Evolutionary conservation across 1,284 basidiomycete genomes (phyloP).

Genomic region (Moniliophthora roreri): DNA sequence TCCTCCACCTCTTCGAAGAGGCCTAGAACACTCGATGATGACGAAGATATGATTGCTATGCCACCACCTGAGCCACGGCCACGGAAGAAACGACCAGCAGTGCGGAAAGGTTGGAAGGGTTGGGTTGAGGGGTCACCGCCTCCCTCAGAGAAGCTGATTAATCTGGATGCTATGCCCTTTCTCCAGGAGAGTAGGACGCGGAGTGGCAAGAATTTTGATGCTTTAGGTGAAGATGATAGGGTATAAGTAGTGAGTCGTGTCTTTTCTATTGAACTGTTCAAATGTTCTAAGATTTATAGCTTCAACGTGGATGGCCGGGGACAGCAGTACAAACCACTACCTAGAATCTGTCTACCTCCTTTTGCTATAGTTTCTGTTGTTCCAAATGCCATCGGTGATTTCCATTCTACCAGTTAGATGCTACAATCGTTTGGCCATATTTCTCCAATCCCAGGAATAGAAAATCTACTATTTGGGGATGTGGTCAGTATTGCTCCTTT

Average conservation of each 20-base stretch:
- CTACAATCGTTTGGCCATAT: too few relatives aligned
- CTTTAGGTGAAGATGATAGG: slow-evolving; percentile 59
- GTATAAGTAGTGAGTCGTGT: slow-evolving; percentile 33
- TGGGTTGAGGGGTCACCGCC: slow-evolving; percentile 82
- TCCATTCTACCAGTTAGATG: too few relatives aligned
- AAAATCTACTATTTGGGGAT: too few relatives aligned
- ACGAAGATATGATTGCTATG: slow-evolving; percentile 23
- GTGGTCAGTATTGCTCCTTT: too few relatives aligned
- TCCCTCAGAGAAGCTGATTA: slow-evolving; percentile 78
- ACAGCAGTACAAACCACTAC: too few relatives aligned
- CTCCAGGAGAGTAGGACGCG: slow-evolving; percentile 66
- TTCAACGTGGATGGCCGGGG: too few relatives aligned
- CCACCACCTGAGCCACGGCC: slow-evolving; percentile 28
- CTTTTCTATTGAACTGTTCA: slow-evolving; percentile 18
- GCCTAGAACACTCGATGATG: slow-evolving; percentile 63
- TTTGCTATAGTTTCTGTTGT: too few relatives aligned
- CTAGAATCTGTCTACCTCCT: too few relatives aligned
- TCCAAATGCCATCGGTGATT: too few relatives aligned
- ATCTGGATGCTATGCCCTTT: slow-evolving; percentile 63
- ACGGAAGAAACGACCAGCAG: slow-evolving; percentile 69
- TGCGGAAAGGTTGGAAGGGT: slow-evolving; percentile 81
- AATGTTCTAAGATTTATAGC: slow-evolving; percentile 34
- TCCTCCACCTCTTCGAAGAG: slow-evolving; percentile 80
- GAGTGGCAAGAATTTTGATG: slow-evolving; percentile 81
- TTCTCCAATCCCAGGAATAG: too few relatives aligned